Percentiles rank a stretch among this genome's conserved stretches.
phyloP scores from a whole-genome alignment of 495 filamentous ascomycete genomes.

The Aspergillus campestris region DNA sequence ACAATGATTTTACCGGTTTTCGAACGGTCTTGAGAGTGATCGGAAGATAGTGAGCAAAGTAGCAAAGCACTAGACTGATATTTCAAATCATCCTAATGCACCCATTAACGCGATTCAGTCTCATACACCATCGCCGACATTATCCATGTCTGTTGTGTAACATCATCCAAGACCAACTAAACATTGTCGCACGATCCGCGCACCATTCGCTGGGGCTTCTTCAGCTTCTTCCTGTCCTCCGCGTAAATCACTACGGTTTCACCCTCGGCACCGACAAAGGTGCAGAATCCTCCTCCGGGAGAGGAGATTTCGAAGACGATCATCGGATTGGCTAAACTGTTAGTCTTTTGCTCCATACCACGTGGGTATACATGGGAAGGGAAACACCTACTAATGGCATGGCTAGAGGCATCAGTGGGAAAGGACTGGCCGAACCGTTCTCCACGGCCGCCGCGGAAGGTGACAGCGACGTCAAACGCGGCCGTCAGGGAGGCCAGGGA shows the following conservation, averaged over 20 bases:
- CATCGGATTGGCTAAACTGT: background rate
- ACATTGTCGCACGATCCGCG: too few species aligned
- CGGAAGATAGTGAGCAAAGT: too few species aligned
- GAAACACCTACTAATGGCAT: conserved; percentile 1
- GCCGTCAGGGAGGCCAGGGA: background rate
- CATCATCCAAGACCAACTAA: too few species aligned
- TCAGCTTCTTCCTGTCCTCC: background rate
- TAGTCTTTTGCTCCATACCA: background rate
- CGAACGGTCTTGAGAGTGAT: too few species aligned
- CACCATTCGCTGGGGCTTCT: background rate
- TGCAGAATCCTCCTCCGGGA: conserved; percentile 5
- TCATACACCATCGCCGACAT: too few species aligned
- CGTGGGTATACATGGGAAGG: background rate
- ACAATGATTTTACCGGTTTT: background rate
- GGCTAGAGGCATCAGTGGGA: background rate
- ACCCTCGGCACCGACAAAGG: conserved; percentile 1
- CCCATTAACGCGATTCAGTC: background rate
- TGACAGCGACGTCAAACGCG: conserved; percentile 4
- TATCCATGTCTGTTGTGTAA: too few species aligned
- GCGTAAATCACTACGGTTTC: background rate
- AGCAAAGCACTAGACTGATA: background rate
- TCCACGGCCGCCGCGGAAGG: conserved; percentile 3
- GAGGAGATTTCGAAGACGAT: conserved; percentile 1
- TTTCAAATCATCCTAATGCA: background rate
- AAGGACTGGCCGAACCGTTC: conserved; percentile 1